Evolutionary conservation across 805 yeast genomes (phyloP), one percentile per base, ranked within the genome.

Genomic region (Priceomyces medius): DNA sequence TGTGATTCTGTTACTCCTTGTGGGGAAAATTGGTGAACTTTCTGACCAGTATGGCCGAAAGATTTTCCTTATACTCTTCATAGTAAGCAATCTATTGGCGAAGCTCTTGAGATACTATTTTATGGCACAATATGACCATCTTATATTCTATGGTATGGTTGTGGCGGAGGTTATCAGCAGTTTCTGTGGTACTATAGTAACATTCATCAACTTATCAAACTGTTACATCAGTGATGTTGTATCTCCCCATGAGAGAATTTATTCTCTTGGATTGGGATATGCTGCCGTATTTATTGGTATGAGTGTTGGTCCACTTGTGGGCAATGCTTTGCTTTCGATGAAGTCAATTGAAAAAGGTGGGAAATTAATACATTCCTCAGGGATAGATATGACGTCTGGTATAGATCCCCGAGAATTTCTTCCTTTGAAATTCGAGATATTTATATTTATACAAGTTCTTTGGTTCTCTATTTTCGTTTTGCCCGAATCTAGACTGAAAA

Each of bases 161-260:
- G 24, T 71, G 0, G 63, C 77, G 2, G 72, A 72, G 10, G 43
- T 74, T 1, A 26, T 83, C 1, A 73, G 71, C 21, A 71, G 80
- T 19, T 39, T 74, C 3, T 76, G 82, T n/a, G 96, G 96, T 18
- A 84, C 88, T 0, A 37, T 74, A 7, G 60, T 79, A 44, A 71
- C 81, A 4, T 51, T 82, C 24, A 53, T 84, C 38, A 77, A 83
- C 7, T 63, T 84, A 21, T 65, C 79, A 9, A 82, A 82, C 54
- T 78, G 90, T 45, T 88, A 87, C 55, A 72, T 85, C 13, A 70
- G 88, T 3, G 96, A 88, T 63, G 79, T 87, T 29, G 81, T 81
- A 5, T 83, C 80, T 16, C 75, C 86, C 1, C 71, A 68, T 24
- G 70, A 76, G 41, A 65, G 95, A 46, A 74, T 79, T 18, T 71